Evolutionary conservation across 2,329 filamentous ascomycete species (phyloP).

Genomic region (Fusarium lyarnte): DNA sequence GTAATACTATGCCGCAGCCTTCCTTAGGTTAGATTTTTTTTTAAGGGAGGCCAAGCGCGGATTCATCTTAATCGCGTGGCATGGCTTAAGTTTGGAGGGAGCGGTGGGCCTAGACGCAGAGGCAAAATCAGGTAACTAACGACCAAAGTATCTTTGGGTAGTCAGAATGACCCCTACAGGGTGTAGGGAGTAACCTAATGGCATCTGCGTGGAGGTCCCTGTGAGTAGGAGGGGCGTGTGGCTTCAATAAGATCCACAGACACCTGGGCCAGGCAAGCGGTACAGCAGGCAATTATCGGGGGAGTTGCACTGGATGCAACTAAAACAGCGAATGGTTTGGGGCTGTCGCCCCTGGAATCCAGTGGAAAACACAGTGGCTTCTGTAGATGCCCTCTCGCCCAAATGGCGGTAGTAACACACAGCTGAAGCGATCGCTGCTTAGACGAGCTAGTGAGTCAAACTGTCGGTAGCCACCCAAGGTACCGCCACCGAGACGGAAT

Average conservation of each 20-base stretch:
- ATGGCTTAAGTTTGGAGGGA: neutral
- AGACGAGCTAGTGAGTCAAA: slow-evolving; percentile 4
- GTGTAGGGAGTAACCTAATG: slow-evolving; percentile 3
- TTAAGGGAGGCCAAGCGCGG: slow-evolving; percentile 5
- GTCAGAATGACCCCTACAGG: neutral
- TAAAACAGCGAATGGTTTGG: slow-evolving; percentile 13
- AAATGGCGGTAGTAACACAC: neutral
- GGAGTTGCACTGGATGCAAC: slow-evolving; percentile 19
- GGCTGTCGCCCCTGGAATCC: slow-evolving; percentile 26
- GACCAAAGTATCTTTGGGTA: neutral
- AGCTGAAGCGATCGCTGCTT: slow-evolving; percentile 9
- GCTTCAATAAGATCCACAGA: neutral
- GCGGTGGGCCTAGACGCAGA: slow-evolving; percentile 3
- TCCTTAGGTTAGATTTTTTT: neutral
- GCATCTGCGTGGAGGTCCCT: neutral
- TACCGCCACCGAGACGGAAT: slow-evolving; percentile 25
- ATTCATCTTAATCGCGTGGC: slow-evolving; percentile 12
- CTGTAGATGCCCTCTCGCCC: neutral
- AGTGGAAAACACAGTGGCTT: slow-evolving; percentile 7
- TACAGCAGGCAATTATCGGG: neutral
- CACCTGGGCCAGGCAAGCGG: neutral
- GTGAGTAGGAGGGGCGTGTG: slow-evolving; percentile 2
- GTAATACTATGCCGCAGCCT: neutral
- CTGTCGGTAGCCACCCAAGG: slow-evolving; percentile 22
- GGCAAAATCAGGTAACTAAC: slow-evolving; percentile 7